These are phyloP conservation scores for Macadamia tetraphylla DNA, from an alignment of 164 flowering plant species.

Conservation along the genomic window DNA sequence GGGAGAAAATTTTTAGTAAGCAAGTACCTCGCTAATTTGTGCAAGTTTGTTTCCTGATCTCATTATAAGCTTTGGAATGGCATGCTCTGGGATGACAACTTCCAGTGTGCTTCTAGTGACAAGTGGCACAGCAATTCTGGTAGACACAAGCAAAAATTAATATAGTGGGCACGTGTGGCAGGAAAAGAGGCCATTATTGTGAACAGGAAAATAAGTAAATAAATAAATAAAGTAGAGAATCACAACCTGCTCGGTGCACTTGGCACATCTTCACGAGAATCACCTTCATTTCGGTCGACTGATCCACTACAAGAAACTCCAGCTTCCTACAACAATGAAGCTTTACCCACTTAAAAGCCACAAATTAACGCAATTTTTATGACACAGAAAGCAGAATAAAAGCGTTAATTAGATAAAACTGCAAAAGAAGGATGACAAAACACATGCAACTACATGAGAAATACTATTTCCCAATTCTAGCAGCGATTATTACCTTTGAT, in stretches of 20 bases:
- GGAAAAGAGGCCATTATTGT: neutral
- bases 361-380: neutral
- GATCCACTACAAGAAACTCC: slow-evolving; percentile 35
- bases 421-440: neutral
- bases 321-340: slow-evolving; percentile 43
- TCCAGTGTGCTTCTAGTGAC: slow-evolving; percentile 89
- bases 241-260: slow-evolving; percentile 50
- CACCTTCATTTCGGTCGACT: slow-evolving; percentile 45
- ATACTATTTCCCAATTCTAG: neutral
- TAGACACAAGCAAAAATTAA: slow-evolving; percentile 7
- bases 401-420: neutral
- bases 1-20: neutral
- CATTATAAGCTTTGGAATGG: slow-evolving; percentile 64
- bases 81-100: slow-evolving; percentile 82
- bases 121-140: slow-evolving; percentile 58
- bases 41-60: slow-evolving; percentile 81
- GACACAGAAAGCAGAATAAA: neutral
- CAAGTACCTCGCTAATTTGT: slow-evolving; percentile 82
- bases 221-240: neutral
- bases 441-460: neutral
- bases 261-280: slow-evolving; percentile 51
- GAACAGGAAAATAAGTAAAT: too few species aligned
- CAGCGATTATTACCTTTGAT: slow-evolving; percentile 38
- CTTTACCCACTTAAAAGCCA: slow-evolving; percentile 1
- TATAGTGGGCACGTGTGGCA: neutral